phyloP scores from a whole-genome alignment of 305 asterid species.

The Solanum chacoense region DNA sequence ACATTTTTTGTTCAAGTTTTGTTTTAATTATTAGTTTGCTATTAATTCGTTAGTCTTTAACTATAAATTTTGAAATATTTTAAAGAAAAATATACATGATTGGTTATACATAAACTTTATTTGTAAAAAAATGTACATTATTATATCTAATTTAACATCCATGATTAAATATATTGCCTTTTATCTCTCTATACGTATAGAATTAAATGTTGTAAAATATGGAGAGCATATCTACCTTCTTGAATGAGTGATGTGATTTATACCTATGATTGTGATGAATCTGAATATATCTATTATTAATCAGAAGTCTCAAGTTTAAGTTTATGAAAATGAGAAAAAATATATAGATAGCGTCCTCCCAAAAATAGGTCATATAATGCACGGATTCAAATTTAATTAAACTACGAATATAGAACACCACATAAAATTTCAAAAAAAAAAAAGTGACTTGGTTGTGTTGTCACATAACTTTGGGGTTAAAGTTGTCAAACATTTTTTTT shows the following conservation, averaged over 20 bases:
- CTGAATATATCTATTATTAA: background rate
- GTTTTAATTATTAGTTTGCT: background rate
- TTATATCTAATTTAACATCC: background rate
- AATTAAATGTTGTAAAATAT: background rate
- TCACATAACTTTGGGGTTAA: background rate
- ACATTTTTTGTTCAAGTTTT: background rate
- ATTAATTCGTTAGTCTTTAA: background rate
- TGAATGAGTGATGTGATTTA: background rate
- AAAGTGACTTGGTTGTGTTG: background rate
- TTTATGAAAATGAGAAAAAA: background rate
- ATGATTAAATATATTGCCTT: background rate
- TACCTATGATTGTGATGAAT: background rate
- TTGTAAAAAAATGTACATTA: background rate
- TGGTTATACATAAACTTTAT: background rate
- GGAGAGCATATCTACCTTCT: background rate
- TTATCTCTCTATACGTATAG: background rate
- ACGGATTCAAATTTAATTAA: background rate
- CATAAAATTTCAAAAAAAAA: background rate
- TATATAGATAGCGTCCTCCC: rapidly evolving
- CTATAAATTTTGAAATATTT: background rate
- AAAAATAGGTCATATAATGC: rapidly evolving
- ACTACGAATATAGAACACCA: rapidly evolving
- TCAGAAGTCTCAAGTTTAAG: background rate
- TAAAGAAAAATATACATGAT: background rate
- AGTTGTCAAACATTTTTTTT: background rate